These are phyloP conservation scores for Tuber aestivum DNA, from an alignment of 495 filamentous ascomycete species.

Conservation along the genomic window DNA sequence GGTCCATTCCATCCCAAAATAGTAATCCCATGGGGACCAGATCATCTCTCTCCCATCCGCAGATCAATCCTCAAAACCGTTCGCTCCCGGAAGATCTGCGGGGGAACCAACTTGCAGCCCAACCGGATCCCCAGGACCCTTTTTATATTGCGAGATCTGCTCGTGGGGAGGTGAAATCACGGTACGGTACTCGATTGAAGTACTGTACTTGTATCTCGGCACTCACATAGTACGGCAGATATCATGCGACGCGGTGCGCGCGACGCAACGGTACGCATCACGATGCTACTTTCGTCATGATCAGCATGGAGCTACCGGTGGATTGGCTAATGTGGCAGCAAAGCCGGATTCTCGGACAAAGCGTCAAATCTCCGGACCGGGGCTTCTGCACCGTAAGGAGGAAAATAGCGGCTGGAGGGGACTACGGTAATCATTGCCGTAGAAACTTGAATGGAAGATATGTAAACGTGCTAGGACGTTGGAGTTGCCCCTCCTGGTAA, in stretches of 20 bases:
- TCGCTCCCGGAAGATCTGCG: background rate
- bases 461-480: background rate
- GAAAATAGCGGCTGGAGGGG: background rate
- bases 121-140: background rate
- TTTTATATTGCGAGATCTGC: background rate
- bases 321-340: background rate
- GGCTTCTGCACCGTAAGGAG: background rate
- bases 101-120: background rate
- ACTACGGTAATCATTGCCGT: background rate
- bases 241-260: background rate
- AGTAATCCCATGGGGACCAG: background rate
- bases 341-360: background rate
- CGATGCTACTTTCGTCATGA: background rate
- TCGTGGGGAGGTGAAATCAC: background rate
- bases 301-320: background rate
- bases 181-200: background rate
- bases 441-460: background rate
- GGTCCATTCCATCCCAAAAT: background rate
- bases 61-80: background rate
- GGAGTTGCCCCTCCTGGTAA: background rate
- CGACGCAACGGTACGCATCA: background rate
- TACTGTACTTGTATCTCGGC: no score
- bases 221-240: background rate
- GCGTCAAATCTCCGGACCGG: background rate
- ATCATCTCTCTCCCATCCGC: background rate